A percentile compares a stretch with the other conserved stretches of the same genome.
These are phyloP conservation scores for Macrocybe gigantea DNA, from an alignment of 768 basidiomycete species.

Conservation along the genomic window DNA sequence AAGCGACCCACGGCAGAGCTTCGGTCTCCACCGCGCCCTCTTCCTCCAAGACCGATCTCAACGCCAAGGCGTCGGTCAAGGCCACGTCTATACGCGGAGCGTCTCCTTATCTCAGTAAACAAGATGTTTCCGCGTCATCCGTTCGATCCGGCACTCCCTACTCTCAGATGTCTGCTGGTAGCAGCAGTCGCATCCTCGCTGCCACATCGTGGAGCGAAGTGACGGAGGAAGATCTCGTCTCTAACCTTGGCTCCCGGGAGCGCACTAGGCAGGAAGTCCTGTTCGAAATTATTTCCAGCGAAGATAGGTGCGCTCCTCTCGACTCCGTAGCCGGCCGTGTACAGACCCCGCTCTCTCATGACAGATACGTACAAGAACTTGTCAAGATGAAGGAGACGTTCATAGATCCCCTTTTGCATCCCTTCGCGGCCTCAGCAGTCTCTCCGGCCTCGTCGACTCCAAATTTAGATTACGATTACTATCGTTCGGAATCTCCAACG, in stretches of 20 bases:
- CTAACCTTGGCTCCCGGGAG: slow-evolving; percentile 89
- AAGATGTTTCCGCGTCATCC: slow-evolving; percentile 50
- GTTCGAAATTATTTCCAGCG: slow-evolving; percentile 94
- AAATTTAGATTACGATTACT: slow-evolving; percentile 65
- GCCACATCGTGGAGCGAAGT: slow-evolving; percentile 90
- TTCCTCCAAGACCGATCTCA: slow-evolving; percentile 60
- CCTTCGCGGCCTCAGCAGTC: slow-evolving; percentile 45
- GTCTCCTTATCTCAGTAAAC: slow-evolving; percentile 52
- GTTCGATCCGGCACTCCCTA: slow-evolving; percentile 79
- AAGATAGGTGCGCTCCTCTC: slow-evolving; percentile 67
- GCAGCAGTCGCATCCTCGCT: slow-evolving; percentile 68
- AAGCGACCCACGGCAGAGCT: slow-evolving; percentile 63
- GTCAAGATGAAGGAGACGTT: slow-evolving; percentile 91
- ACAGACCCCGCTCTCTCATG: slow-evolving; percentile 8
- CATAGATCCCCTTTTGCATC: slow-evolving; percentile 84
- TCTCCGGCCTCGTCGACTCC: slow-evolving; percentile 52
- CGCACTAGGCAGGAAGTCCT: slow-evolving; percentile 94
- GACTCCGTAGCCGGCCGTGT: slow-evolving; percentile 1
- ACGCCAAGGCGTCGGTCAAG: slow-evolving; percentile 24
- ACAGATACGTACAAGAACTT: slow-evolving; percentile 88
- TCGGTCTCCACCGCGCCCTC: slow-evolving; percentile 60
- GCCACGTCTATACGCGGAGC: slow-evolving; percentile 44
- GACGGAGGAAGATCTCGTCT: slow-evolving; percentile 90
- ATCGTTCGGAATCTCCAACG: slow-evolving; percentile 58
- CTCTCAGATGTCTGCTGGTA: slow-evolving; percentile 65